Evolutionary conservation across 495 filamentous ascomycete species (phyloP).

Genomic region (Aspergillus kassunensis): DNA sequence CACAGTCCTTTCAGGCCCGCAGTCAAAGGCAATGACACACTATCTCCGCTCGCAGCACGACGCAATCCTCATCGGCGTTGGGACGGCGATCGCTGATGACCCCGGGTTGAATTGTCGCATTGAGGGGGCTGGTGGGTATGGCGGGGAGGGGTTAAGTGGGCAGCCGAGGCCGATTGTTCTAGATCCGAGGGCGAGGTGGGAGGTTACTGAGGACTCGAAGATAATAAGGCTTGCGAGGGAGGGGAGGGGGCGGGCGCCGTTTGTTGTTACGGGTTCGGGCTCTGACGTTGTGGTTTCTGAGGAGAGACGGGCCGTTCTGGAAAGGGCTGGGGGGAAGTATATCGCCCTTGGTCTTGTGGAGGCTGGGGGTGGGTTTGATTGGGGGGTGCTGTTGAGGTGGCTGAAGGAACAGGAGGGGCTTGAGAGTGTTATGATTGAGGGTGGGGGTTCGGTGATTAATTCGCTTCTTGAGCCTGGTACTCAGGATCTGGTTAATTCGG

Average conservation of each 20-base stretch:
- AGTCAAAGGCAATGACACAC: conserved; percentile 89
- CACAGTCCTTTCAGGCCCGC: conserved; percentile 73
- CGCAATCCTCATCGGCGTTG: conserved; percentile 82
- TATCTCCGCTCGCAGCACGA: conserved; percentile 78
- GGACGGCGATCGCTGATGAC: conserved; percentile 80
- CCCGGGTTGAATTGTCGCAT: conserved; percentile 79
- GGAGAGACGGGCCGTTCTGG: conserved; percentile 31
- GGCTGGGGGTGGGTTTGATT: conserved; percentile 42
- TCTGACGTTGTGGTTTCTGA: conserved; percentile 19
- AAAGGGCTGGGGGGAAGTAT: conserved; percentile 44
- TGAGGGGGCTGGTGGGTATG: conserved; percentile 49
- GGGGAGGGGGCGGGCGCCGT: conserved; percentile 66
- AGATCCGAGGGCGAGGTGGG: conserved; percentile 70
- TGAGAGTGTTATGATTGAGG: conserved; percentile 82
- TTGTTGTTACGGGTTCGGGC: conserved; percentile 51
- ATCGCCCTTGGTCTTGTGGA: conserved; percentile 25
- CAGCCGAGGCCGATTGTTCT: conserved; percentile 80
- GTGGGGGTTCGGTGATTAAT: conserved; percentile 76
- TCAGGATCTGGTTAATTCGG: conserved; percentile 57
- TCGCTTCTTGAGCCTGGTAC: conserved; percentile 58
- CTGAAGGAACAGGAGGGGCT: conserved; percentile 56
- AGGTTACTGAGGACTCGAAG: conserved; percentile 53
- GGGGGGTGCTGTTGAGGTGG: conserved; percentile 56
- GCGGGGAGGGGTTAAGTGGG: conserved; percentile 32
- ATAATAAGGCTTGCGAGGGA: conserved; percentile 58